Base-by-base conservation (phyloP, 2,329 filamentous ascomycete genomes). In the Xylaria sp. region DNA sequence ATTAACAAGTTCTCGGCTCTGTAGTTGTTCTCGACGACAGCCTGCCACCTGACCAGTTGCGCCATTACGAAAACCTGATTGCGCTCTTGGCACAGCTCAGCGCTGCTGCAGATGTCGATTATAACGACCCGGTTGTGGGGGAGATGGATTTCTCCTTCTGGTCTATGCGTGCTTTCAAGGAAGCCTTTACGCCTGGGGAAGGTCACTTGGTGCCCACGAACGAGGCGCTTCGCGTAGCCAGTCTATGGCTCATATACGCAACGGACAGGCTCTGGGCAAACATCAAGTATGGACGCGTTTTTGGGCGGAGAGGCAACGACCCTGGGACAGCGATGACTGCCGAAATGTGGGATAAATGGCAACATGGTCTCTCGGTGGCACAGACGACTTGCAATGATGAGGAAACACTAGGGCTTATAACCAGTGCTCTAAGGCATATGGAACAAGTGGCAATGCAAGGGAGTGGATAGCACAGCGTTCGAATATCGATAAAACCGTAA, bases 101-200 rank as follows among this genome's bases (percentile, higher is more conserved):
- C 15, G 44, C 23, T 31, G 23, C 44, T 2, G 44, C 44, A 17
- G 25, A 29, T 33, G 44, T 33, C 13, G 23, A 48, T 25, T 29
- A 48, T 31, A 13, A 17, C 15, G 44, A 48, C 29, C 25, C 10
- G 4, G 11, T 29, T 31, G 17, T 48, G 13, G 25, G 25, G 21
- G 44, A 48, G 44, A 48, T 33, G 44, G 44, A 48, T 17, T 48
- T 48, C 44, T 48, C 44, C 3, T 48, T 48, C 44, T 48, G 44
- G 44, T 33, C 44, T 23, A 48, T 33, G 15, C 27, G 15, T 33
- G 27, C 27, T 48, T 48, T 48, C 25, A 48, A 48, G 23, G 44
- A 31, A 6, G 44, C 44, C 27, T 48, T 48, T 5, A 6, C 31
- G 44, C 44, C 25, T 25, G 10, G 10, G n/a, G 25, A 48, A 17